Percentiles rank a stretch among this genome's conserved stretches.
These are phyloP conservation scores for Fusarium heterosporum DNA, from an alignment of 2,329 filamentous ascomycete genomes.

Conservation along the genomic window DNA sequence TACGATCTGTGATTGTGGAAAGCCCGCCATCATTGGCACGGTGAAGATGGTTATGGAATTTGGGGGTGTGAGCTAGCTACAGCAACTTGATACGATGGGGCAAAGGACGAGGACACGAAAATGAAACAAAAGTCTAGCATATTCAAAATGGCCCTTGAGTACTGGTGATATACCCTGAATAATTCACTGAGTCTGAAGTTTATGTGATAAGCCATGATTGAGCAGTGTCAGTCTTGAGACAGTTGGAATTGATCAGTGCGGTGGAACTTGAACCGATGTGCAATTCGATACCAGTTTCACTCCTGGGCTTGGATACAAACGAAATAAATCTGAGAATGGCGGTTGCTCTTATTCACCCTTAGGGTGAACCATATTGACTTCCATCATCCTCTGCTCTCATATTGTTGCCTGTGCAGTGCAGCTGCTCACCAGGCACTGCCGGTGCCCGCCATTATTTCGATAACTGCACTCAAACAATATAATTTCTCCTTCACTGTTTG, in stretches of 20 bases:
- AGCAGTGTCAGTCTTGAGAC: conserved; percentile 1
- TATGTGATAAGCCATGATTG: neutral
- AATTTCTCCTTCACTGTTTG: neutral
- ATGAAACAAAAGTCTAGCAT: conserved; percentile 1
- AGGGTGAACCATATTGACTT: neutral
- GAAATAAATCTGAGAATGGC: neutral
- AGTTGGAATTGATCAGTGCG: neutral
- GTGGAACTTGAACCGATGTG: neutral
- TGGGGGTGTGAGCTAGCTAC: conserved; percentile 14
- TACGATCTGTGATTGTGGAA: conserved; percentile 4
- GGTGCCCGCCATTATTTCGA: conserved; percentile 12
- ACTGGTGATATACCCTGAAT: neutral
- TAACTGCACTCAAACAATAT: neutral
- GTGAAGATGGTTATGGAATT: conserved; percentile 12
- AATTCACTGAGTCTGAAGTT: too few relatives aligned
- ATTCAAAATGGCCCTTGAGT: neutral
- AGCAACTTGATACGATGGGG: conserved; percentile 6
- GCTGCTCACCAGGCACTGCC: neutral
- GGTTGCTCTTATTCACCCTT: neutral
- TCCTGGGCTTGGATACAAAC: too few relatives aligned
- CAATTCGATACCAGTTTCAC: too few relatives aligned
- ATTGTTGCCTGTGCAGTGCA: neutral
- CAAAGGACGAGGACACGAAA: conserved; percentile 16
- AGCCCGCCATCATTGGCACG: conserved; percentile 2
- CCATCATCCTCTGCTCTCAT: neutral